Conservation (phyloP, 257 asterid genomes). For the Petrea volubilis region DNA sequence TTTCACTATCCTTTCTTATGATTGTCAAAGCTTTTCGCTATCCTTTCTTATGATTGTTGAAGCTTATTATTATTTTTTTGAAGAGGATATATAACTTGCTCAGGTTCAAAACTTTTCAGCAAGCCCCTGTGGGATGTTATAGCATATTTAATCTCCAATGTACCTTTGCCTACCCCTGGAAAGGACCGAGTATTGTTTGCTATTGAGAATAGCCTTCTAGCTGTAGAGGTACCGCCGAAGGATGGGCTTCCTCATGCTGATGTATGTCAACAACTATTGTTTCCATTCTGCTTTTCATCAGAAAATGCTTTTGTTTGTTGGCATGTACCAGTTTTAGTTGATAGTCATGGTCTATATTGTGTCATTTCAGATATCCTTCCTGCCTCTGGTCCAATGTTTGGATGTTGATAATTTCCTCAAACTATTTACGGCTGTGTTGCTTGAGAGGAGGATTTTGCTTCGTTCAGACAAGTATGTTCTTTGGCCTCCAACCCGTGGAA, state of each 20-base stretch:
- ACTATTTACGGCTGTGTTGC: constrained; percentile 85
- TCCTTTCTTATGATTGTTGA: neutral
- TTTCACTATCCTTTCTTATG: neutral
- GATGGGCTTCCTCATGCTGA: constrained; percentile 97
- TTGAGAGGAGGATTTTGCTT: constrained; percentile 93
- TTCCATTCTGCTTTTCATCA: constrained; percentile 16
- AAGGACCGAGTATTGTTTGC: constrained; percentile 82
- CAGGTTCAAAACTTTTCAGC: constrained; percentile 61
- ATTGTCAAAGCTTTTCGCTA: constrained; percentile 4
- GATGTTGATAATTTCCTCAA: constrained; percentile 95
- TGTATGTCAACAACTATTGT: constrained; percentile 51
- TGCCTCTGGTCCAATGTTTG: constrained; percentile 94
- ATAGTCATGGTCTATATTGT: constrained; percentile 23
- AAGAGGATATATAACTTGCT: constrained; percentile 29
- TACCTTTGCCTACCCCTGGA: constrained; percentile 95
- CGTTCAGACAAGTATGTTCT: constrained; percentile 81
- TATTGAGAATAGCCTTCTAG: constrained; percentile 79
- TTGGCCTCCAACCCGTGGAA: constrained; percentile 22
- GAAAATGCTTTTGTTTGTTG: neutral
- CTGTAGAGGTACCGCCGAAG: constrained; percentile 89
- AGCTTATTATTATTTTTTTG: constrained; percentile 20
- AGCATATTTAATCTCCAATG: constrained; percentile 69
- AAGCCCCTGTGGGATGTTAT: constrained; percentile 91
- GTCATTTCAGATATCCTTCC: constrained; percentile 87
- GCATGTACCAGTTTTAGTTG: constrained; percentile 21